Evolutionary conservation across 2,329 filamentous ascomycete genomes (phyloP).

Genomic region (Talaromyces marneffei): DNA sequence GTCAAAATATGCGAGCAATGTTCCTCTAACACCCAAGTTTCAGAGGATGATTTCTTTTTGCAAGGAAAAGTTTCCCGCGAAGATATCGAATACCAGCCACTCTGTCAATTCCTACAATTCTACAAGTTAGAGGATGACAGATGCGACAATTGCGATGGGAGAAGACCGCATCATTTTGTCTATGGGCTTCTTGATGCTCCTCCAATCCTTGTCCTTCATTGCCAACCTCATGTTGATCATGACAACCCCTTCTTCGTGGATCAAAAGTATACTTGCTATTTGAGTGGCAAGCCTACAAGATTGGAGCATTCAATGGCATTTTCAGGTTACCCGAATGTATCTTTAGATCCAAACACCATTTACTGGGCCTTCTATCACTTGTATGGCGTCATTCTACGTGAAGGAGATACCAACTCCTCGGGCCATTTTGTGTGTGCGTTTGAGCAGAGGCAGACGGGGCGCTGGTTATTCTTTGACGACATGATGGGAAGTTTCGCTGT

Average conservation of each 20-base stretch:
- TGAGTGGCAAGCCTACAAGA: not conserved
- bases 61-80: not conserved
- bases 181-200: not conserved
- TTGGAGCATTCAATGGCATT: slow-evolving; percentile 2
- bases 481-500: not conserved
- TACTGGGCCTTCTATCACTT: slow-evolving; percentile 22
- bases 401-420: not conserved
- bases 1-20: not conserved
- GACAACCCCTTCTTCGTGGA: not conserved
- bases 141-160: not conserved
- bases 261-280: not conserved
- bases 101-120: not conserved
- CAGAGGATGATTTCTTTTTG: not conserved
- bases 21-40: not conserved
- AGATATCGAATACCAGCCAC: not conserved
- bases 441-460: slow-evolving; percentile 15
- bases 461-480: not conserved
- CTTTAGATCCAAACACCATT: not conserved
- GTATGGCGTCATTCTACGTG: slow-evolving; percentile 22
- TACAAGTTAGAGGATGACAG: not conserved
- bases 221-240: not conserved
- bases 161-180: not conserved
- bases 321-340: not conserved
- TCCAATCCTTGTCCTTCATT: slow-evolving; percentile 2
- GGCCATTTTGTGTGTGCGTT: slow-evolving; percentile 25